Evolutionary conservation across 176 grass and related monocot species (phyloP).

Genomic region (Bolboschoenus planiculmis): DNA sequence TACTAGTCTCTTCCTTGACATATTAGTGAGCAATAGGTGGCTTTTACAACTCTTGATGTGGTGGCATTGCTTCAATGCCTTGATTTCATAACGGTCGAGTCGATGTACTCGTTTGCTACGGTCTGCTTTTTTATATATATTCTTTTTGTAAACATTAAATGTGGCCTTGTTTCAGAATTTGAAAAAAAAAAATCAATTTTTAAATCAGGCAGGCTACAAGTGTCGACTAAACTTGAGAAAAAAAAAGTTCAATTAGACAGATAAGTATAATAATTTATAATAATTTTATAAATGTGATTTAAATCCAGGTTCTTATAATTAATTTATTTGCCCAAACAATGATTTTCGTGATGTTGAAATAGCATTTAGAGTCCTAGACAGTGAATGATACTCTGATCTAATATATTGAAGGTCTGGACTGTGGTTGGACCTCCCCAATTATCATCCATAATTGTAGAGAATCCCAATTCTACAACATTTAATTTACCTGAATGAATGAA

Average conservation of each 20-base stretch:
- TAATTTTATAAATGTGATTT: neutral
- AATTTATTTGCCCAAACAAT: neutral
- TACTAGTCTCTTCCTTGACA: neutral
- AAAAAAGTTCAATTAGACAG: too few species aligned
- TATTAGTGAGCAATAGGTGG: neutral
- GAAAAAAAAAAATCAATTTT: neutral
- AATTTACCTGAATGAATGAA: neutral
- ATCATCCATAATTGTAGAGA: neutral
- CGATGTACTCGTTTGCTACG: neutral
- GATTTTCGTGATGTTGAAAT: neutral
- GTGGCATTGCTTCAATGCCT: neutral
- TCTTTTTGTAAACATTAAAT: neutral
- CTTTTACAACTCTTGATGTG: neutral
- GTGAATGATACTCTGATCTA: conserved; percentile 1
- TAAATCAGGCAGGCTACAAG: neutral
- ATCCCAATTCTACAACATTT: neutral
- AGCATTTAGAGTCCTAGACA: neutral
- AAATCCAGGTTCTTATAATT: neutral
- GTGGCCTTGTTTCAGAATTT: neutral
- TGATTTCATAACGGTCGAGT: neutral
- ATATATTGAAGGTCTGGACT: neutral
- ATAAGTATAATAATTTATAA: neutral
- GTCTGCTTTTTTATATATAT: too few species aligned
- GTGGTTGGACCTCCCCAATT: neutral
- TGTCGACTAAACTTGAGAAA: neutral